A percentile compares a stretch with the other conserved stretches of the same genome.
phyloP scores from a whole-genome alignment of 2,329 filamentous ascomycete genomes.

The Ceratocystis cacaofunesta region DNA sequence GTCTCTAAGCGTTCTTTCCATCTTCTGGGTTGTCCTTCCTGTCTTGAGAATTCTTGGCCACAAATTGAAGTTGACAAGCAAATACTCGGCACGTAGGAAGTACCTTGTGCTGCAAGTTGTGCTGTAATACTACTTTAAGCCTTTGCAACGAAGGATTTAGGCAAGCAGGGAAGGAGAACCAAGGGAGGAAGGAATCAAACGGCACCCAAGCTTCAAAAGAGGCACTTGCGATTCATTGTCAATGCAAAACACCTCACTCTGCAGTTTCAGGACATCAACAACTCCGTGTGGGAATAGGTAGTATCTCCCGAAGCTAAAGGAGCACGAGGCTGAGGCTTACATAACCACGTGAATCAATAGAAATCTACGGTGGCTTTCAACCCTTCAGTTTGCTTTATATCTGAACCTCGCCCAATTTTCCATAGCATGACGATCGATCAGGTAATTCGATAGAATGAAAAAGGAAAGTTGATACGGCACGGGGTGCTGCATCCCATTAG shows the following conservation, averaged over 20 bases:
- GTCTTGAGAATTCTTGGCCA: neutral
- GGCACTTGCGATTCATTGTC: neutral
- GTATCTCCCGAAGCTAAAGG: neutral
- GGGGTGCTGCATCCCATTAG: neutral
- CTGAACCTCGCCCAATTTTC: too few species aligned
- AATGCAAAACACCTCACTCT: neutral
- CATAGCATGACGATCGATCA: too few species aligned
- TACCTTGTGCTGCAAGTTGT: neutral
- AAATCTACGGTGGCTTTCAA: too few species aligned
- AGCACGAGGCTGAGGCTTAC: too few species aligned
- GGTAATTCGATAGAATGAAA: too few species aligned
- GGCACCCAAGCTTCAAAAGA: neutral
- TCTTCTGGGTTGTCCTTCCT: neutral
- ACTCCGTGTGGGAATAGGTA: neutral
- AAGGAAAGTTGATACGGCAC: too few species aligned
- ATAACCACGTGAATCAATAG: too few species aligned
- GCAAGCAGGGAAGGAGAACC: neutral
- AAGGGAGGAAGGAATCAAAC: neutral
- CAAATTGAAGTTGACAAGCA: too few species aligned
- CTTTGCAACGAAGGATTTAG: neutral
- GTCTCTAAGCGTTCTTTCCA: neutral
- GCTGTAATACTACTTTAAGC: neutral
- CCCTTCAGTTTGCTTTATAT: too few species aligned
- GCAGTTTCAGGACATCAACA: neutral
- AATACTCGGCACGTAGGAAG: neutral